These are phyloP conservation scores for Cupressus sempervirens DNA, from an alignment of 75 land plant species.

Conservation along the genomic window DNA sequence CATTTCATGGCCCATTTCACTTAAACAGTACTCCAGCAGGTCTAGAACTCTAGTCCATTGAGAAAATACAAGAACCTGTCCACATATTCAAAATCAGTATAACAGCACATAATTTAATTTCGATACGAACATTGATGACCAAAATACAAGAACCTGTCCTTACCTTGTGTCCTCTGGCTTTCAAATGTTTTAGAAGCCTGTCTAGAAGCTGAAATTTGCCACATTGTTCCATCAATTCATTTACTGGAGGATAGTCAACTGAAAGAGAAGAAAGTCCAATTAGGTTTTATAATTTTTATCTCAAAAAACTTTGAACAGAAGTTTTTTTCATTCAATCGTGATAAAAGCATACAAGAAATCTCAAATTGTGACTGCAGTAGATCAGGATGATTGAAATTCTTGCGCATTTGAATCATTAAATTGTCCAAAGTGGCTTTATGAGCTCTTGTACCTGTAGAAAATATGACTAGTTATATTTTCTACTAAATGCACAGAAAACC, in stretches of 20 bases:
- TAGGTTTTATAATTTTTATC: background rate
- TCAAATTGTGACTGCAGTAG: constrained; percentile 33
- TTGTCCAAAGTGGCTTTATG: constrained; percentile 48
- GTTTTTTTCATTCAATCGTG: background rate
- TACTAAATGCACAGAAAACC: background rate
- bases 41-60: constrained; percentile 89
- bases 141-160: background rate
- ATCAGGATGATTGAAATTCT: constrained; percentile 55
- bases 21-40: constrained; percentile 76
- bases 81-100: background rate
- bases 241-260: constrained; percentile 77
- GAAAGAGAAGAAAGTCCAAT: constrained; percentile 4
- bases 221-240: constrained; percentile 75
- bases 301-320: background rate
- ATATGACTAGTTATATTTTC: background rate
- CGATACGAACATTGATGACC: background rate
- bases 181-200: constrained; percentile 38
- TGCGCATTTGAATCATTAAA: constrained; percentile 37
- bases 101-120: background rate
- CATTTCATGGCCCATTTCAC: constrained; percentile 64
- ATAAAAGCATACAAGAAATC: background rate
- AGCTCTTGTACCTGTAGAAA: constrained; percentile 27
- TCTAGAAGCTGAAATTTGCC: constrained; percentile 87
- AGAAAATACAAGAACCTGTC: constrained; percentile 84
- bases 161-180: constrained; percentile 38